phyloP scores from a whole-genome alignment of 1,284 basidiomycete species.

The Flammula alnicola region DNA sequence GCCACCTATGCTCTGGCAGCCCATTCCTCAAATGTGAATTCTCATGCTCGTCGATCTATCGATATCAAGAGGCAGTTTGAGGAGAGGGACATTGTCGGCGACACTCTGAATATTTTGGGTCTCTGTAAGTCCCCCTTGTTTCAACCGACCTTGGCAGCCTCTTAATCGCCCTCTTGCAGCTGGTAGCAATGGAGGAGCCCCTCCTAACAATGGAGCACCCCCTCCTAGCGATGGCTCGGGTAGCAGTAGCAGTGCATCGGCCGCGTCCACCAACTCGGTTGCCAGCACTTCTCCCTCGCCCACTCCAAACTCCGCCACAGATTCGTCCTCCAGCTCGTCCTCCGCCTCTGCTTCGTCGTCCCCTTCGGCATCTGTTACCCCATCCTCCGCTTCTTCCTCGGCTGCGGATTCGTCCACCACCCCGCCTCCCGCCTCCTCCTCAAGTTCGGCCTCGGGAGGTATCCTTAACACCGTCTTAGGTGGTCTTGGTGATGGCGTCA shows the following conservation, averaged over 20 bases:
- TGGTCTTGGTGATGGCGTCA: too few relatives aligned
- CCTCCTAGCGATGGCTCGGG: too few relatives aligned
- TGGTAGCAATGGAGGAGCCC: neutral
- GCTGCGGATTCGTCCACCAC: slow-evolving; percentile 4
- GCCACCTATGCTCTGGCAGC: slow-evolving; percentile 34
- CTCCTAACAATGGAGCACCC: neutral
- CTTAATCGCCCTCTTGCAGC: neutral
- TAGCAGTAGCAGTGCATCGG: too few relatives aligned
- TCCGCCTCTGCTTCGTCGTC: neutral
- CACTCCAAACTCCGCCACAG: neutral
- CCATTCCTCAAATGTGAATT: slow-evolving; percentile 39
- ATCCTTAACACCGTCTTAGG: too few relatives aligned
- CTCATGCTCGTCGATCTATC: slow-evolving; percentile 48
- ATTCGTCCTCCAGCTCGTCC: neutral
- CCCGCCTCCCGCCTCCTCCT: too few relatives aligned
- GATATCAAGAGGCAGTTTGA: too few relatives aligned
- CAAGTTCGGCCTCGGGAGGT: too few relatives aligned
- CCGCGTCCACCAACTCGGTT: neutral
- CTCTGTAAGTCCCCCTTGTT: neutral
- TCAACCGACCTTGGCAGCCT: too few relatives aligned
- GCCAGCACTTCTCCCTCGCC: neutral
- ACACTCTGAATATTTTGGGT: neutral
- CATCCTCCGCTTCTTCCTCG: slow-evolving; percentile 1
- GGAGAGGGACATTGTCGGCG: neutral
- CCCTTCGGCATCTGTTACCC: neutral